Percentiles rank a stretch among this genome's conserved stretches.
These are phyloP conservation scores for Neohortaea acidophila DNA, from an alignment of 495 filamentous ascomycete species.

Conservation along the genomic window DNA sequence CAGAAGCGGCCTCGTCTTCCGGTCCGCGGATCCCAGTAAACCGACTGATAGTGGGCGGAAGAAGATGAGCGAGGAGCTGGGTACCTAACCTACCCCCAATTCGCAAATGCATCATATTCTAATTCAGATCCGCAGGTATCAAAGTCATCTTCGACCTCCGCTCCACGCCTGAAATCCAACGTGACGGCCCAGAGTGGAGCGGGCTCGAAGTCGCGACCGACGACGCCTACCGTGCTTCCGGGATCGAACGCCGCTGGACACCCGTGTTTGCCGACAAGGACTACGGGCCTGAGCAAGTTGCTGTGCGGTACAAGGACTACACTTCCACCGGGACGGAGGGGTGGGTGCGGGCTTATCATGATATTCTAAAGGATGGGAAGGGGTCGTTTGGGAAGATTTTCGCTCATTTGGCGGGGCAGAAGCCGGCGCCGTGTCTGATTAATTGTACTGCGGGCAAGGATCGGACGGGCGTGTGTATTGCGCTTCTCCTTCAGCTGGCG, in stretches of 20 bases:
- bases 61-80: constrained; percentile 16
- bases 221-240: constrained; percentile 11
- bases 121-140: constrained; percentile 12
- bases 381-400: constrained; percentile 22
- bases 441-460: constrained; percentile 33
- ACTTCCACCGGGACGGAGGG: constrained; percentile 22
- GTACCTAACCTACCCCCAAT: constrained; percentile 3
- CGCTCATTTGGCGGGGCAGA: constrained; percentile 16
- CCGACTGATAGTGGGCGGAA: constrained; percentile 18
- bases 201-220: constrained; percentile 6
- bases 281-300: constrained; percentile 28
- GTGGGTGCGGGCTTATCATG: constrained; percentile 26
- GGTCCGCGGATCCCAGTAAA: constrained; percentile 22
- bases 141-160: constrained; percentile 26
- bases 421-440: constrained; percentile 20
- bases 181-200: constrained; percentile 17
- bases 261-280: constrained; percentile 28
- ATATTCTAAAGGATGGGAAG: constrained; percentile 23
- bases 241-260: constrained; percentile 21
- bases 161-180: constrained; percentile 15
- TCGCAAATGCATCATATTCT: background rate
- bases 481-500: constrained; percentile 23
- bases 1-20: constrained; percentile 22
- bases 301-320: constrained; percentile 27
- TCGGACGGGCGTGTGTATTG: constrained; percentile 29